Evolutionary conservation across 345 rosid species (phyloP), one percentile per base, ranked within the genome.

Genomic region (Eucalyptus microcorys): DNA sequence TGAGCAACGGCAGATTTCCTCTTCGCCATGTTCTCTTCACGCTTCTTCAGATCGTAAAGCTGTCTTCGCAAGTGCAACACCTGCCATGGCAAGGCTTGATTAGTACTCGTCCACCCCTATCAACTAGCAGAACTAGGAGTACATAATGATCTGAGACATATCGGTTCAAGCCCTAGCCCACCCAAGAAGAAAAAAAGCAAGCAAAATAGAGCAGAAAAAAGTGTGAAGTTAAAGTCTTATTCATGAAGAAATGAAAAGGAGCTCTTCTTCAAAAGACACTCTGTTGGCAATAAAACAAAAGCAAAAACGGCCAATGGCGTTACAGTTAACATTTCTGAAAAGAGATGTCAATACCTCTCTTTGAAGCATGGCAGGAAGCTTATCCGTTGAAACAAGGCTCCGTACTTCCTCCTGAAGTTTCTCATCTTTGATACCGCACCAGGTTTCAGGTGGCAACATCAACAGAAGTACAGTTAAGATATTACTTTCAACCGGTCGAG

Each of bases 381-480:
- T 93, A 68, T 92, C 91, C 24, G 88, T 91, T 9, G 95, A 91
- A 86, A 94, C 93, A 89, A 98, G 97, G 88, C 90, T 86, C 49
- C 34, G 6, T 22, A 95, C 92, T 90, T 95, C 93, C 91, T 80
- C 89, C 87, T 90, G 48, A 88, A 97, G 98, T 87, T 92, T 90
- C 90, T 91, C 92, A 52, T 95, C 94, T 92, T 90, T 93, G 86
- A 98, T 95, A 34, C 95, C 94, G 84, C 90, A 89, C 99, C 98
- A 97, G 43, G 98, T 95, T 68, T 94, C 92, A 22, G 93, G 92
- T 83, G 99, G 98, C 92, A 98, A 91, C 43, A 98, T 95, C 87
- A 98, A 87, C 34, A 97, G 37, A 88, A 98, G 97, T 81, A 93
- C 95, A 24, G 97, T 96, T 89, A 98, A 90, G 88, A 94, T 94